phyloP scores from a whole-genome alignment of 352 stramenopile species.

The Phytophthora tentaculata region DNA sequence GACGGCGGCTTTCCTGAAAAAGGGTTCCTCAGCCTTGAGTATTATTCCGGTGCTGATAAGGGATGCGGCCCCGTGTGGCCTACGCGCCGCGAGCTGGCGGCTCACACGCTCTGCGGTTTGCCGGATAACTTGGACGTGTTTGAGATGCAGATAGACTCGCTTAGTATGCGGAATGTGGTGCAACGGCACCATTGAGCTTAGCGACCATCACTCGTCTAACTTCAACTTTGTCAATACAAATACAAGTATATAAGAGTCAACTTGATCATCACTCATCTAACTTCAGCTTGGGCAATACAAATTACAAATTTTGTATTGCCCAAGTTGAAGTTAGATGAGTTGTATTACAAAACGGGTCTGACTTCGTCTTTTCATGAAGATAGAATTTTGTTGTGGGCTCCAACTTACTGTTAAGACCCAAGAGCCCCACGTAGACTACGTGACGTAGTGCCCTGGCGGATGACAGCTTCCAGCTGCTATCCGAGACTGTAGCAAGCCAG shows the following conservation, averaged over 20 bases:
- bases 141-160: conserved; percentile 61
- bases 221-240: neutral
- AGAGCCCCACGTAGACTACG: no score
- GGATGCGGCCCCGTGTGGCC: conserved; percentile 77
- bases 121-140: conserved; percentile 55
- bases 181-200: conserved; percentile 24
- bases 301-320: neutral
- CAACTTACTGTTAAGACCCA: no score
- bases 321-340: no score
- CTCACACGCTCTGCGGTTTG: conserved; percentile 56
- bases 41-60: conserved; percentile 80
- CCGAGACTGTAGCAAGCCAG: conserved; percentile 3
- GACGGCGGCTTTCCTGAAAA: conserved; percentile 82
- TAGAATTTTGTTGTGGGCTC: no score
- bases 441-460: conserved; percentile 28
- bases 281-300: neutral
- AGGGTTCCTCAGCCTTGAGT: conserved; percentile 74
- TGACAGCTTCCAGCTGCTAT: conserved; percentile 34
- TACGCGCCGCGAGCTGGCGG: conserved; percentile 59
- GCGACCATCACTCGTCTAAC: neutral
- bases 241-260: no score
- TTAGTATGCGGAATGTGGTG: conserved; percentile 46
- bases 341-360: no score
- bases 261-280: no score
- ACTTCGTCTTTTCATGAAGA: no score